Base-by-base conservation (phyloP, 176 grass and related monocot species). In the Aegilops umbellulata region DNA sequence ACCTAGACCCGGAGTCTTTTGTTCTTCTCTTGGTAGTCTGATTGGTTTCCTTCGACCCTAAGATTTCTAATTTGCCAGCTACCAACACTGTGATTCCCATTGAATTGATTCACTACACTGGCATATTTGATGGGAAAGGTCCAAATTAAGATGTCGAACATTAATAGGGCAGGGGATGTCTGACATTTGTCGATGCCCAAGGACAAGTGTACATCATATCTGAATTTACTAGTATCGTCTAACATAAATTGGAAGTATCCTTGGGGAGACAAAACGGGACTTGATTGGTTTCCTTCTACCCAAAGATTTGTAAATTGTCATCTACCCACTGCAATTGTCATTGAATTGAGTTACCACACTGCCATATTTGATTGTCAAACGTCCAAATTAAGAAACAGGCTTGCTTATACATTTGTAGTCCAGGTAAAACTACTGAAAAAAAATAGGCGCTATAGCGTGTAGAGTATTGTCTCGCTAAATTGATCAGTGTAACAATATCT, bases 41-140 rank as follows among this genome's bases (percentile, higher is more conserved):
- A 51, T 4, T 73, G 19, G 74, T 47, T 89, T 90, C 36, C 72
- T 90, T 82, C 64, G 78, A 76, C 30, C 31, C 71, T 3, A 90
- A 90, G 83, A 3, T 77, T 53, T 69, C 34, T 8, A 63, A 8
- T 4, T 14, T 9, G 3, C 39, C 27, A 55, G 35, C 69, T 23
- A 34, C 14, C 47, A n/a, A n/a, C 27, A 68, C 10, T 60, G 41
- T 17, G 55, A 58, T 65, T 23, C 58, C 51, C 17, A 8, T 55
- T 55, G 51, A 55, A 20, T 55, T 55, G 0, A 46, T 76, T 51
- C 57, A 19, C 44, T 19, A 8, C 17, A 4, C 16, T 16, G 39
- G 27, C 67, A 53, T 74, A 42, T 81, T 53, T 76, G n/a, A 31
- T 3, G 44, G 42, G 41, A 12, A 65, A 27, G 13, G 15, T 39